Evolutionary conservation across 495 filamentous ascomycete species (phyloP), one percentile per base, ranked within the genome.

Genomic region (Podospora tetraspora): DNA sequence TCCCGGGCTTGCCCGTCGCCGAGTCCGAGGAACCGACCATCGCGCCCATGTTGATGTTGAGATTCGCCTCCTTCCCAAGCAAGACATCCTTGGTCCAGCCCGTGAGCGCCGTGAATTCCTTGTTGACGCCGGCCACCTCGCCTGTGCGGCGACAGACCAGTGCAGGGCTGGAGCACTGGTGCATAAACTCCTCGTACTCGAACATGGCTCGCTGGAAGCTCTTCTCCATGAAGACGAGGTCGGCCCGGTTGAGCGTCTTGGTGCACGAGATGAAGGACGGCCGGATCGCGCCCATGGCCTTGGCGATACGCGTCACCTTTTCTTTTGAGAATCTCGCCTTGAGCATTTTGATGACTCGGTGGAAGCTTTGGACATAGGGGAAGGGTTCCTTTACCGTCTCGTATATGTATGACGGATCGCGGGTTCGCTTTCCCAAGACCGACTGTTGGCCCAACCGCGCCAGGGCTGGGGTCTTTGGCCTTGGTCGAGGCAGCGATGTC

Each of bases 171-270:
- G 92, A 92, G 68, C 88, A 91, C 61, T 90, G 87, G 66, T 91
- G 89, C 84, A 96, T 91, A 72, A 93, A 94, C 66, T 95, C 92
- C 69, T 98, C 92, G 71, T 96, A 95, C 74, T 96, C 93, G 76
- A 89, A 92, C 13, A 99, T 84, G 1, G 91, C 93, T 56, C 95
- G 91, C 76, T 99, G 95, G 74, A 98, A 92, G 75, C 91, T 94
- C 77, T 96, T 94, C 78, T 99, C 95, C 92, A 95, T 96, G 79
- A 97, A 97, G 24, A 99, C 88, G 22, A 98, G 85, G 75, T 99
- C 95, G 73, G 94, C 87, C 29, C 87, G 83, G 66, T 92, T 93
- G 43, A 98, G 81, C 3, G 89, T 92, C 69, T 89, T 90, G 24
- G 90, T 94, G 66, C 90, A 95, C 4, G 92, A 87, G 70, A 98